Base-by-base conservation (phyloP, 164 flowering plant genomes). In the Stephania cephalantha region DNA sequence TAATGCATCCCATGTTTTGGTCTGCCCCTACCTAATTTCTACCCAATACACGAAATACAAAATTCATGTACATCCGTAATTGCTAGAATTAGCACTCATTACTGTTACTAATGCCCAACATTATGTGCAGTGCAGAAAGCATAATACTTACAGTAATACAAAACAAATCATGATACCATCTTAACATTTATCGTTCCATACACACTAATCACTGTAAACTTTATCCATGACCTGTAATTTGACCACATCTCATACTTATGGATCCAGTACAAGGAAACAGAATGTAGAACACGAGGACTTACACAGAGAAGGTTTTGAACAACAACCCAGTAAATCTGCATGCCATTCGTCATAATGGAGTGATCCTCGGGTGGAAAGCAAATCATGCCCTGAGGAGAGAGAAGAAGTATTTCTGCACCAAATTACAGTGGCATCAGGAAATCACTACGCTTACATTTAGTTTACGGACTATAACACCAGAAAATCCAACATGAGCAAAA, bases 321-420 rank as follows among this genome's bases (percentile, higher is more conserved):
- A 95, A 81, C 99, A 95, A 69, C 87, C 98, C 63, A 95, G 95
- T 70, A 95, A 78, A 86, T 95, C 99, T 69, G 98, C 73, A 73
- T 93, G 90, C 99, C 99, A 95, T 52, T 92, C 97, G 55, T 89
- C 94, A 79, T 83, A 80, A 69, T 69, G 79, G 66, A 82, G 73
- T 71, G 90, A 88, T 74, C 86, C 90, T 83, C 78, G 81, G 71
- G 76, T 80, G 46, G 95, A 85, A 46, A 87, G 85, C 78, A 88
- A 82, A 84, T 90, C 93, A 66, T 77, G 88, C 44, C 85, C 88
- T 1, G 89, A 89, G 79, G 97, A 86, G 75, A 85, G 86, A 46
- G 90, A 83, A 71, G 93, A 90, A 48, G 84, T 83, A 73, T 78
- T 87, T 82, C 97, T 95, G 94, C 78, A 76, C 46, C 71, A 75